A percentile compares a stretch with the other conserved stretches of the same genome.
Conservation (phyloP, 2,329 filamentous ascomycete species). For the Nemania sp. region DNA sequence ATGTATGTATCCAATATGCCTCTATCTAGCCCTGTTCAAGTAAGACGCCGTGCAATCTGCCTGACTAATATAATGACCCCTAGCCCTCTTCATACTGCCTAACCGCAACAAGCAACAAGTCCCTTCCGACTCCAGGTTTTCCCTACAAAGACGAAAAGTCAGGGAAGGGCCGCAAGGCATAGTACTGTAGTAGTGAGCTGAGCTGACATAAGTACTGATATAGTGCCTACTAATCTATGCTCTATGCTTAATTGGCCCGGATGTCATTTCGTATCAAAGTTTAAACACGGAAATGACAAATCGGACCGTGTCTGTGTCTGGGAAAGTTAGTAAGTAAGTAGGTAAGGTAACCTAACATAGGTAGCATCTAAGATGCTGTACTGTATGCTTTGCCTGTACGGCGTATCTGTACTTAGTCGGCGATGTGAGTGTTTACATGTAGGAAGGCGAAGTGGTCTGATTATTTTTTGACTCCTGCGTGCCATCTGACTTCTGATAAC, state of each 20-base stretch:
- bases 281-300: slow-evolving; percentile 5
- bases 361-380: not conserved
- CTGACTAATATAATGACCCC: not conserved
- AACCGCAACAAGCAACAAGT: slow-evolving; percentile 1
- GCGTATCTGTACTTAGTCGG: not conserved
- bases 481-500: not conserved
- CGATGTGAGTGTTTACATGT: not conserved
- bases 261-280: slow-evolving; percentile 3
- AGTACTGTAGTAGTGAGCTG: slow-evolving; percentile 8
- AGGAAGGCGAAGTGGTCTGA: not conserved
- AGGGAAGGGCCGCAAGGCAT: not conserved
- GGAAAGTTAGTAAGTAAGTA: not conserved
- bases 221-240: not conserved
- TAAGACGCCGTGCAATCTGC: not conserved
- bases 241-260: not conserved
- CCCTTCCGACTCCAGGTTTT: not conserved
- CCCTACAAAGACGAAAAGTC: not conserved
- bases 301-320: not conserved
- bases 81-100: not conserved
- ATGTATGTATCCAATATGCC: not conserved
- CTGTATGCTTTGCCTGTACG: not conserved
- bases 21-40: not conserved
- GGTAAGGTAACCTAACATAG: not conserved
- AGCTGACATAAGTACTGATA: slow-evolving; percentile 7
- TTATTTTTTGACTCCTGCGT: not conserved